Conservation (phyloP, 1,139 yeast species). For the Debaryomyces fabryi region DNA sequence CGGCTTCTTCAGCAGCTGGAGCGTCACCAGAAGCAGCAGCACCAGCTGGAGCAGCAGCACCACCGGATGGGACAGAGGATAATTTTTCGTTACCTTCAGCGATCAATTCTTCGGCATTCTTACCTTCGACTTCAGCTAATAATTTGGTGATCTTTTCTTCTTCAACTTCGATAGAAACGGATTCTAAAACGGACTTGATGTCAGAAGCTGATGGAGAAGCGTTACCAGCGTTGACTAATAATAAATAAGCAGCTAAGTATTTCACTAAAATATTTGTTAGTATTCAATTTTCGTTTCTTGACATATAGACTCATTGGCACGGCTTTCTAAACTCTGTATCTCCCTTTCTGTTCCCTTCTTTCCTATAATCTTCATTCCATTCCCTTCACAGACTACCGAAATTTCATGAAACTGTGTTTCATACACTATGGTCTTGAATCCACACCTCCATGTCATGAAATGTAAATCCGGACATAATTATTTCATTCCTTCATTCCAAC, state of each 20-base stretch:
- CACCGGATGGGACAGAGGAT: conserved; percentile 97
- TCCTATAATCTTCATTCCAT: neutral
- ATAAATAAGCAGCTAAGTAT: conserved; percentile 71
- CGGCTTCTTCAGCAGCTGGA: conserved; percentile 68
- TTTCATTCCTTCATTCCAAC: neutral
- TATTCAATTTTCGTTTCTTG: neutral
- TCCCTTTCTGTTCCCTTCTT: neutral
- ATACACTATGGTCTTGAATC: neutral
- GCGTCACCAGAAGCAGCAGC: conserved; percentile 53
- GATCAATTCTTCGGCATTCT: conserved; percentile 86
- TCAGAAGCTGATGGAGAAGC: conserved; percentile 89
- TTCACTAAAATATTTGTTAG: conserved; percentile 38
- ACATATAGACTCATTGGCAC: neutral
- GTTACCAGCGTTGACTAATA: conserved; percentile 69
- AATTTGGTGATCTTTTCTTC: conserved; percentile 84
- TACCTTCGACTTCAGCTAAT: conserved; percentile 92
- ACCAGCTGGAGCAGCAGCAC: conserved; percentile 76
- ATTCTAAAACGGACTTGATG: conserved; percentile 83
- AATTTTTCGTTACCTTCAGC: conserved; percentile 96
- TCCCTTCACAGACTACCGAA: neutral
- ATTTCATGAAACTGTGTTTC: neutral
- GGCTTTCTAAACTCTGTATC: neutral
- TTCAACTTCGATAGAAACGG: conserved; percentile 96
- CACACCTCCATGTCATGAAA: neutral
- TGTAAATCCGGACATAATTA: neutral